Percentiles rank a stretch among this genome's conserved stretches.
Evolutionary conservation across 2,329 filamentous ascomycete genomes (phyloP).

Genomic region (Penicillium sp.): DNA sequence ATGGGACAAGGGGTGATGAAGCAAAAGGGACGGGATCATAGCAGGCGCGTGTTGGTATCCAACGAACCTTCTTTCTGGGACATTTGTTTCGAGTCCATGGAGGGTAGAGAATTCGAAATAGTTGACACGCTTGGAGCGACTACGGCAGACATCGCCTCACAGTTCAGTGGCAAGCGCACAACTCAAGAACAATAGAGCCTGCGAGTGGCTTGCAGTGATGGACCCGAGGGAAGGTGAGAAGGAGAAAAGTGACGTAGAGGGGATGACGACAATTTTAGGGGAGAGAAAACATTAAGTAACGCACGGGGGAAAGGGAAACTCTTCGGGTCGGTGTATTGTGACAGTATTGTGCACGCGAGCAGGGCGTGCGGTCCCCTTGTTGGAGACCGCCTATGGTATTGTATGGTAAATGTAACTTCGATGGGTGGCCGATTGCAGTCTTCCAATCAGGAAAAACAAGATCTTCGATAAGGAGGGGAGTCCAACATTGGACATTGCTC

Average conservation of each 20-base stretch:
- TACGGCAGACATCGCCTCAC: conserved; percentile 36
- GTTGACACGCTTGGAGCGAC: conserved; percentile 36
- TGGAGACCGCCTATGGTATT: not conserved
- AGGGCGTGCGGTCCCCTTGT: not conserved
- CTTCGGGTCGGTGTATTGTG: too few relatives aligned
- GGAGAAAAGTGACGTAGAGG: conserved; percentile 38
- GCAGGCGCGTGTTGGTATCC: conserved; percentile 10
- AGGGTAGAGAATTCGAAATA: conserved; percentile 33
- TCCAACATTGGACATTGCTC: too few relatives aligned
- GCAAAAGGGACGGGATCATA: conserved; percentile 12
- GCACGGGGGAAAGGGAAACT: too few relatives aligned
- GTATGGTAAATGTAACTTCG: not conserved
- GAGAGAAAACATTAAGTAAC: conserved; percentile 13
- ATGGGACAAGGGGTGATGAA: conserved; percentile 5
- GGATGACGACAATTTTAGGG: conserved; percentile 33
- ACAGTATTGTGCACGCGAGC: not conserved
- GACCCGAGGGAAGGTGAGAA: conserved; percentile 20
- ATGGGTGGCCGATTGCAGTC: too few relatives aligned
- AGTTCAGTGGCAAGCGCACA: conserved; percentile 11
- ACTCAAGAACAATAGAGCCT: conserved; percentile 4
- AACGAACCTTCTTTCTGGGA: conserved; percentile 36
- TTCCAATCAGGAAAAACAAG: too few relatives aligned
- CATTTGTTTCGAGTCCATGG: conserved; percentile 43
- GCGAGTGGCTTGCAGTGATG: conserved; percentile 13
- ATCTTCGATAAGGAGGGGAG: too few relatives aligned